These are phyloP conservation scores for Mrakia frigida DNA, from an alignment of 768 basidiomycete species.

Conservation along the genomic window DNA sequence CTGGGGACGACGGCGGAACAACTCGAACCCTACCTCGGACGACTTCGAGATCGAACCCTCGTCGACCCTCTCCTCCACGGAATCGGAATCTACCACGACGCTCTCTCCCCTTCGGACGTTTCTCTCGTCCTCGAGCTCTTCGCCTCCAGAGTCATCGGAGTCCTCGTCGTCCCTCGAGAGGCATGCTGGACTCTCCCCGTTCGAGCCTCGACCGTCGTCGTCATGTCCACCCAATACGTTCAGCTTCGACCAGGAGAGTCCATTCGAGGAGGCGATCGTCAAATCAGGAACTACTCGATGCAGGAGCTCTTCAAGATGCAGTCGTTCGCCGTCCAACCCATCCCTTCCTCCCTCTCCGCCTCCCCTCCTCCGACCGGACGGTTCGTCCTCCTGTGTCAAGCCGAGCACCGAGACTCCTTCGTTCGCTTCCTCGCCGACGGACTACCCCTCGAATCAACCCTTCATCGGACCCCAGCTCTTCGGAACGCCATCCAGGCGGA, in stretches of 20 bases:
- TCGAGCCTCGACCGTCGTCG: constrained; percentile 70
- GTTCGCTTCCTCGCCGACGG: constrained; percentile 81
- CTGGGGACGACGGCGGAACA: constrained; percentile 53
- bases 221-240: constrained; percentile 88
- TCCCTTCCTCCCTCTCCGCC: constrained; percentile 39
- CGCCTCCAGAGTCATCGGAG: constrained; percentile 68
- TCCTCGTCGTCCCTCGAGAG: constrained; percentile 75
- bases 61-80: constrained; percentile 74
- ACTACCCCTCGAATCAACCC: constrained; percentile 76
- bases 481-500: constrained; percentile 43
- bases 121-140: constrained; percentile 72
- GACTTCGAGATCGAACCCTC: constrained; percentile 60
- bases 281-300: constrained; percentile 71
- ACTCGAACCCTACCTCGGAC: constrained; percentile 57
- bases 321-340: constrained; percentile 67
- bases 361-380: constrained; percentile 44
- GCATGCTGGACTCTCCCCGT: constrained; percentile 86
- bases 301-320: constrained; percentile 89
- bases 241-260: constrained; percentile 22
- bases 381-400: constrained; percentile 84
- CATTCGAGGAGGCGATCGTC: constrained; percentile 49
- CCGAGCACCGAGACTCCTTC: constrained; percentile 75
- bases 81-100: constrained; percentile 79
- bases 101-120: constrained; percentile 62
- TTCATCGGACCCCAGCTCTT: constrained; percentile 52